Evolutionary conservation across 345 rosid genomes (phyloP).

Genomic region (Populus euphratica): DNA sequence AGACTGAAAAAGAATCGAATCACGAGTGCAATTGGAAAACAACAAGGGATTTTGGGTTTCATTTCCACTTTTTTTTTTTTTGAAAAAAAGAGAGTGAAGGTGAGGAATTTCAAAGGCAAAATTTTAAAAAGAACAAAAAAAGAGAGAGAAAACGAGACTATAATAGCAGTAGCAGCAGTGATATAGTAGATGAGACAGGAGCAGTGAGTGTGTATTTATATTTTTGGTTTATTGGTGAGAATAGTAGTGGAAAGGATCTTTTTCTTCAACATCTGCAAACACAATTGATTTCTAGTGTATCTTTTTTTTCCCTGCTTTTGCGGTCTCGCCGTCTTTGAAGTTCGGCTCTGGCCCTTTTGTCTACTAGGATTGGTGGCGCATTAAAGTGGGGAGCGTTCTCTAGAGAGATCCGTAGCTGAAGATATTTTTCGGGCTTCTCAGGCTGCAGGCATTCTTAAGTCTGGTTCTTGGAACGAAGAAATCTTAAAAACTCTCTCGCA

Average conservation of each 20-base stretch:
- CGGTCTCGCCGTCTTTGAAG: conserved; percentile 27
- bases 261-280: neutral
- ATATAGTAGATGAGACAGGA: neutral
- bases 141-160: neutral
- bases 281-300: neutral
- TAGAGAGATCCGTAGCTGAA: conserved; percentile 3
- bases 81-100: neutral
- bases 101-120: conserved; percentile 16
- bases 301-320: conserved; percentile 20
- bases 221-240: neutral
- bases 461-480: conserved; percentile 22
- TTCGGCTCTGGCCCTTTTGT: conserved; percentile 16
- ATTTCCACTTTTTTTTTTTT: neutral
- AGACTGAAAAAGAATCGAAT: conserved; percentile 35
- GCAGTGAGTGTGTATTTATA: neutral
- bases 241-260: conserved; percentile 7
- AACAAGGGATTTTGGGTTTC: conserved; percentile 33
- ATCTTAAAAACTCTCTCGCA: conserved; percentile 6
- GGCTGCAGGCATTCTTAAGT: conserved; percentile 25
- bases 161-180: neutral
- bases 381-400: conserved; percentile 9
- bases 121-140: neutral
- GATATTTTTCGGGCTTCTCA: neutral
- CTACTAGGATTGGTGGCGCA: conserved; percentile 25
- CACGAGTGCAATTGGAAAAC: conserved; percentile 26